These are phyloP conservation scores for Castanea sativa DNA, from an alignment of 306 rosid genomes.

Conservation along the genomic window DNA sequence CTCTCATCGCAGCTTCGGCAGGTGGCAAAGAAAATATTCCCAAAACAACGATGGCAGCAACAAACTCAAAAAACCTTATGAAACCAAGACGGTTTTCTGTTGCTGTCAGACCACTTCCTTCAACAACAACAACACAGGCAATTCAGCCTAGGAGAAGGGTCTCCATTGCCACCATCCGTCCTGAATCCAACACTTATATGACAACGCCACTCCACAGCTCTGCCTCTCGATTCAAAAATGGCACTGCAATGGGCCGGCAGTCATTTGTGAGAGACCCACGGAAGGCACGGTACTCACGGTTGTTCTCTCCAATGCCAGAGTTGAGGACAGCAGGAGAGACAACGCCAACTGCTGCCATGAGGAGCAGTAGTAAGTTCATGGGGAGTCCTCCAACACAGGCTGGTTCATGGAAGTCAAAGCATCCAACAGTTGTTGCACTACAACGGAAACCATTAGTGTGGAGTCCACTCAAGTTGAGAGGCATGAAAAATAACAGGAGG, in stretches of 20 bases:
- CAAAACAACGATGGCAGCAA: slow-evolving; percentile 33
- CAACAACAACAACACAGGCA: slow-evolving; percentile 34
- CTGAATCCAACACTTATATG: slow-evolving; percentile 51
- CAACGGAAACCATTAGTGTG: slow-evolving; percentile 66
- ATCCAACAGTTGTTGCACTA: slow-evolving; percentile 49
- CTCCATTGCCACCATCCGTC: slow-evolving; percentile 68
- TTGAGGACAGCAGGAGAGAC: slow-evolving; percentile 43
- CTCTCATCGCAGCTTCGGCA: slow-evolving; percentile 17
- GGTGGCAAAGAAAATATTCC: slow-evolving; percentile 70
- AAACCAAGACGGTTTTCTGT: slow-evolving; percentile 67
- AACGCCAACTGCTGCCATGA: slow-evolving; percentile 63
- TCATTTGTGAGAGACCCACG: slow-evolving; percentile 50
- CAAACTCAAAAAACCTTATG: slow-evolving; percentile 27
- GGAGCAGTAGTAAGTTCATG: slow-evolving; percentile 81
- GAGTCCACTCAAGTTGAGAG: slow-evolving; percentile 82
- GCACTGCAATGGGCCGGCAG: slow-evolving; percentile 33
- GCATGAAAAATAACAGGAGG: slow-evolving; percentile 50
- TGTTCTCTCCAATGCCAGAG: slow-evolving; percentile 74
- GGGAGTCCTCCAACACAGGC: slow-evolving; percentile 68
- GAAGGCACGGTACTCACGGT: slow-evolving; percentile 63
- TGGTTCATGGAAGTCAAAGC: slow-evolving; percentile 39
- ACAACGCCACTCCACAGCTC: slow-evolving; percentile 71
- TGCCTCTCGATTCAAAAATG: slow-evolving; percentile 41
- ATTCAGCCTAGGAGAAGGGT: slow-evolving; percentile 84
- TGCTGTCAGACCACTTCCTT: slow-evolving; percentile 54